Percentiles rank a stretch among this genome's conserved stretches.
Evolutionary conservation across 1,284 basidiomycete species (phyloP).

Genomic region (Pterulicium gracile): DNA sequence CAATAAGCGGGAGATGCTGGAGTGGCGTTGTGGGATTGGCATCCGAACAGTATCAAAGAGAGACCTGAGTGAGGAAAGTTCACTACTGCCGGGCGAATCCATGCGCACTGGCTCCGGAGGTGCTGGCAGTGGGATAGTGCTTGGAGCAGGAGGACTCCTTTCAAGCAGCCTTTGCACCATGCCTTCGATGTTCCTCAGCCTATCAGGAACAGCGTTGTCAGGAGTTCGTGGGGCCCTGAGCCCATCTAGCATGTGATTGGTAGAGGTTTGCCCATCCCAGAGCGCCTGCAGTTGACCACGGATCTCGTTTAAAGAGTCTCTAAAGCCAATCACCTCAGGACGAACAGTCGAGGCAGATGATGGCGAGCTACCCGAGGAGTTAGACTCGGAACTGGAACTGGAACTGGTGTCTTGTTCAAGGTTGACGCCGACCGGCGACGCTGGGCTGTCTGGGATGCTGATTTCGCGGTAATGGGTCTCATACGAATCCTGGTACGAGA

Average conservation of each 20-base stretch:
- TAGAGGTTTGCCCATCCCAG: not conserved
- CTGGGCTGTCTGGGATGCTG: not conserved
- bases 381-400: no score
- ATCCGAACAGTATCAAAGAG: conserved; percentile 1
- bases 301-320: not conserved
- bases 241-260: not conserved
- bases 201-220: not conserved
- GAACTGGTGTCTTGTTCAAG: no score
- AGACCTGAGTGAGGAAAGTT: conserved; percentile 7
- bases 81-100: conserved; percentile 8
- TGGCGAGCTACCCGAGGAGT: not conserved
- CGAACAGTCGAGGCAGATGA: not conserved
- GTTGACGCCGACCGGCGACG: no score
- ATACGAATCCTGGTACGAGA: conserved; percentile 21
- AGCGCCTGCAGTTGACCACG: not conserved
- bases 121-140: conserved; percentile 27
- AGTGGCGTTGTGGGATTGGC: conserved; percentile 7
- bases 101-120: conserved; percentile 28
- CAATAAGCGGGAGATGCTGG: conserved; percentile 9
- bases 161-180: not conserved
- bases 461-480: conserved; percentile 2
- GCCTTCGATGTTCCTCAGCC: not conserved
- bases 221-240: not conserved
- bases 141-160: conserved; percentile 24
- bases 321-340: no score